Evolutionary conservation across 1,139 yeast genomes (phyloP).

Genomic region (Geotrichum klebahnii): DNA sequence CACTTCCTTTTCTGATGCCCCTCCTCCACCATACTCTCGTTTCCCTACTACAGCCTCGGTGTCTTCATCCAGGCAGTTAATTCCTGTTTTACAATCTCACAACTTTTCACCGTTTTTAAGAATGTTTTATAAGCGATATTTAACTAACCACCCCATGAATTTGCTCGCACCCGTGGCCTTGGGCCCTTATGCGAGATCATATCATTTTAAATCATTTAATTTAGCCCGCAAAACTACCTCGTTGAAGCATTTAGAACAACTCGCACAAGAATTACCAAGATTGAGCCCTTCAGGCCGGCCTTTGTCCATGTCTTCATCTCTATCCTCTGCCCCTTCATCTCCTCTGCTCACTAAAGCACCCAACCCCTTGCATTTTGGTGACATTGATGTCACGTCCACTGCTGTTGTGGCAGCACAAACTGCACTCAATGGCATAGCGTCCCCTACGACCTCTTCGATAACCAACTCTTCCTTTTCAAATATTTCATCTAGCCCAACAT

Average conservation of each 20-base stretch:
- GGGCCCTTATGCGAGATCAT: neutral
- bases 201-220: neutral
- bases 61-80: no score
- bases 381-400: neutral
- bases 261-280: constrained; percentile 22
- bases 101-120: no score
- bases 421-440: constrained; percentile 2
- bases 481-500: constrained; percentile 10
- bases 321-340: constrained; percentile 18
- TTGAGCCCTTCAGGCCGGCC: constrained; percentile 19
- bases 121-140: no score
- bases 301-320: constrained; percentile 17
- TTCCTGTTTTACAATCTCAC: no score
- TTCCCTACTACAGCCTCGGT: no score
- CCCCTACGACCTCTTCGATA: constrained; percentile 9
- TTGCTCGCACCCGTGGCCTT: neutral
- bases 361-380: neutral
- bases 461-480: constrained; percentile 5
- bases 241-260: constrained; percentile 20
- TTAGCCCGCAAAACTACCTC: constrained; percentile 22
- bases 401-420: constrained; percentile 2
- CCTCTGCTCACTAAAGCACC: constrained; percentile 14
- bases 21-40: no score
- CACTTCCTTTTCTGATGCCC: no score
- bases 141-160: neutral